Evolutionary conservation across 1,284 basidiomycete genomes (phyloP), one percentile per base, ranked within the genome.

Genomic region (Meira nashicola): DNA sequence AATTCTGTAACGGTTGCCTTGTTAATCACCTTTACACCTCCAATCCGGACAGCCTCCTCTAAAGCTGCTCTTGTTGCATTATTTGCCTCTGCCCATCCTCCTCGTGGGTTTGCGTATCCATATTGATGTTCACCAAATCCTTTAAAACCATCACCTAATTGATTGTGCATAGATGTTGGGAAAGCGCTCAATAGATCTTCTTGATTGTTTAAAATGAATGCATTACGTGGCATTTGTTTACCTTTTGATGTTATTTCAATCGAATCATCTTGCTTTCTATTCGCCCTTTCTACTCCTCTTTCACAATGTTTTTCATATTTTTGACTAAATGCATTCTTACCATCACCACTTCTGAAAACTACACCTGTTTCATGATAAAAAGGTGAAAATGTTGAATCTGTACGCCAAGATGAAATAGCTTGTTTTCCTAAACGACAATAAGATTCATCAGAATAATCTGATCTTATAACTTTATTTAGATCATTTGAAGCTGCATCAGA

Each of bases 61-160:
- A 88, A 83, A 60, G 89, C 79, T 11, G 84, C 79, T 8, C 80
- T 71, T 8, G 90, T 77, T 1, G 87, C 89, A 66, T 86, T 84
- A 1, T 84, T 82, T 1, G 92, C 89, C 73, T 88, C 83, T 1
- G 85, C 89, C 92, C 92, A 96, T 2, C 92, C 92, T 0, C 88
- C 86, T 43, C 89, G 85, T 1, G 80, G 81, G 74, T 92, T 94
- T 50, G 87, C 70, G 74, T 89, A 93, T 64, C 69, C 53, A 8
- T 33, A 33, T 8, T 33, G 28, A 8, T 33, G 28, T 33, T 33
- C 8, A 3, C 28, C 28, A 33, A 33, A 33, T 4, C 28, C 28
- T 33, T 33, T 3, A 33, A 33, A 33, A 66, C 60, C 12, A 55
- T 14, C 39, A 11, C 65, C 67, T 53, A 72, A 57, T 11, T 63